A percentile compares a stretch with the other conserved stretches of the same genome.
Conservation (phyloP, 345 rosid species). For the Cardiospermum halicacabum region DNA sequence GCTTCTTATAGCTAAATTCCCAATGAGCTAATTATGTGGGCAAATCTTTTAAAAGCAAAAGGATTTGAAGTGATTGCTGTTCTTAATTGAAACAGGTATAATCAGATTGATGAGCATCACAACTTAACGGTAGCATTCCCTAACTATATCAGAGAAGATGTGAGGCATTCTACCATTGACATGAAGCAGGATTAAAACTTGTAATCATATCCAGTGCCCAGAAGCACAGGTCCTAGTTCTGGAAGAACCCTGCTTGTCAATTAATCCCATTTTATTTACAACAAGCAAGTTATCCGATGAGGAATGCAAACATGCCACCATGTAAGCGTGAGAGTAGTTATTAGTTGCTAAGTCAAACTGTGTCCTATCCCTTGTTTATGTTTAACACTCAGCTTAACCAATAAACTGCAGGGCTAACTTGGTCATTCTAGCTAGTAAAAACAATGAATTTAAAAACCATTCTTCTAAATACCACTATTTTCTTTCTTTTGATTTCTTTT, state of each 20-base stretch:
- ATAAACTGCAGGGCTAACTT: not conserved
- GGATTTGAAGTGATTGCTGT: not conserved
- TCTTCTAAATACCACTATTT: not conserved
- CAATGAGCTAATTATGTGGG: not conserved
- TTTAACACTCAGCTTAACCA: not conserved
- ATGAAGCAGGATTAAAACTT: not conserved
- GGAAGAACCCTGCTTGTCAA: not conserved
- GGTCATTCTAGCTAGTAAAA: not conserved
- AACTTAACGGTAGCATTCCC: not conserved
- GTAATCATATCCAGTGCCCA: too few species aligned
- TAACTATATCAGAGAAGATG: not conserved
- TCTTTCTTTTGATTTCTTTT: not conserved
- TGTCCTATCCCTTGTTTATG: not conserved
- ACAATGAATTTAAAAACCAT: not conserved
- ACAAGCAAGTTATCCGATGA: not conserved
- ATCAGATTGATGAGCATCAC: not conserved
- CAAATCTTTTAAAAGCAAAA: not conserved
- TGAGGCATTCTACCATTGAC: not conserved
- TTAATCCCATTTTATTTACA: not conserved
- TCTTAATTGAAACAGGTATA: not conserved
- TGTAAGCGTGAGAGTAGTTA: not conserved
- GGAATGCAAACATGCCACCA: not conserved
- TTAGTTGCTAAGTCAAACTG: not conserved
- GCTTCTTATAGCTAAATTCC: not conserved
- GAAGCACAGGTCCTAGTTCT: not conserved